Conservation (phyloP, 805 yeast species). For the Spathaspora passalidarum region DNA sequence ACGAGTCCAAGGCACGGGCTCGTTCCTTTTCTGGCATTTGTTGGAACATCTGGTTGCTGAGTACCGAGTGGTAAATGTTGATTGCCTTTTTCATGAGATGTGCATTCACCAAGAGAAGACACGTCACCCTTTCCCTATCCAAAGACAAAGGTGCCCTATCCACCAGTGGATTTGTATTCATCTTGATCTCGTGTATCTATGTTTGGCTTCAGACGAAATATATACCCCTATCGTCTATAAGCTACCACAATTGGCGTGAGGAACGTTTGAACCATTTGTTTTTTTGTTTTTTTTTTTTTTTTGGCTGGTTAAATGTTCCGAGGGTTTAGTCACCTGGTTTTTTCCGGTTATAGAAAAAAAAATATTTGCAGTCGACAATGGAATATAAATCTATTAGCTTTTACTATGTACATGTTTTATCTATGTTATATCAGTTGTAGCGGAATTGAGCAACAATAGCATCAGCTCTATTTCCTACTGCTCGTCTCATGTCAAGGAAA, state of each 20-base stretch:
- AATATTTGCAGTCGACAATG: neutral
- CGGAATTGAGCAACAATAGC: slow-evolving; percentile 7
- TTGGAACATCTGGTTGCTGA: slow-evolving; percentile 33
- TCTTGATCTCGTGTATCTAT: neutral
- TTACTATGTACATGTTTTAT: neutral
- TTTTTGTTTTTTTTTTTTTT: slow-evolving; percentile 2
- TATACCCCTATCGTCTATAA: neutral
- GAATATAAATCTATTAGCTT: neutral
- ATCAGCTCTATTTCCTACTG: slow-evolving; percentile 46
- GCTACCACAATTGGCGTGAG: too few species aligned
- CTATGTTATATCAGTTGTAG: neutral
- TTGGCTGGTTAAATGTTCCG: neutral
- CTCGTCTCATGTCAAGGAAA: slow-evolving; percentile 69
- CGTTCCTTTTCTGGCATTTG: slow-evolving; percentile 29
- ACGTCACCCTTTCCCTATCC: slow-evolving; percentile 42
- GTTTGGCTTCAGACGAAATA: neutral
- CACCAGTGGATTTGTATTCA: slow-evolving; percentile 2
- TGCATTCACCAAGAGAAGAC: slow-evolving; percentile 39
- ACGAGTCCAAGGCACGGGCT: slow-evolving; percentile 31
- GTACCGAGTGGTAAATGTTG: slow-evolving; percentile 29
- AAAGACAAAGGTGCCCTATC: slow-evolving; percentile 10
- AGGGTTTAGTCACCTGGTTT: neutral
- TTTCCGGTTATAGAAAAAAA: neutral
- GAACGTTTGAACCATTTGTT: neutral
- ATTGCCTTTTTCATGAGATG: slow-evolving; percentile 41